phyloP scores from a whole-genome alignment of 2,329 filamentous ascomycete genomes.

The Colletotrichum incanum region DNA sequence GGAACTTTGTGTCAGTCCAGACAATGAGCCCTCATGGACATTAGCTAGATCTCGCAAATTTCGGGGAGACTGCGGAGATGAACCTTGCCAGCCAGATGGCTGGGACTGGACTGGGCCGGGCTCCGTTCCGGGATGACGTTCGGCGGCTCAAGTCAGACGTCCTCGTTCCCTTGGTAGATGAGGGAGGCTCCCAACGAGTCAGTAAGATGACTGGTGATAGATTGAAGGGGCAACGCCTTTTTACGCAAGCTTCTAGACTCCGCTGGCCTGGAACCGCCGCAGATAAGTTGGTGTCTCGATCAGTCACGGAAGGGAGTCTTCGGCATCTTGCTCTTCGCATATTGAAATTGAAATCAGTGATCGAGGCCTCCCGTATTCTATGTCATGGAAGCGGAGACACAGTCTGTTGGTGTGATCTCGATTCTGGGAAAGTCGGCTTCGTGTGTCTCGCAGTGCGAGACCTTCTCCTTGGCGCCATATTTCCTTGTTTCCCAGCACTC shows the following conservation, averaged over 20 bases:
- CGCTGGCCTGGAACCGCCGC: conserved; percentile 7
- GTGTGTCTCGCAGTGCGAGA: conserved; percentile 8
- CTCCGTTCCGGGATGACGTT: conserved; percentile 8
- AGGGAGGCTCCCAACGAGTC: conserved; percentile 19
- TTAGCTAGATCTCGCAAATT: background rate
- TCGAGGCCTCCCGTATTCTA: background rate
- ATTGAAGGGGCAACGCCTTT: background rate
- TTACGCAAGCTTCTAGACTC: background rate
- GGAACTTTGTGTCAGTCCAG: conserved; percentile 3
- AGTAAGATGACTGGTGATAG: conserved; percentile 3
- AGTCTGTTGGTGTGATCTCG: background rate
- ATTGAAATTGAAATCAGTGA: conserved; percentile 28
- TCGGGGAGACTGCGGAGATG: conserved; percentile 5
- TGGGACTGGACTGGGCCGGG: conserved; percentile 6
- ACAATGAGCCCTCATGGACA: conserved; percentile 5
- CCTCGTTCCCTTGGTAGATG: conserved; percentile 19
- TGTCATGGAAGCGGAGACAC: background rate
- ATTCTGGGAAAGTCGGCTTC: conserved; percentile 12
- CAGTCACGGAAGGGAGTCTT: conserved; percentile 33
- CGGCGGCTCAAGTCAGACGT: conserved; percentile 17
- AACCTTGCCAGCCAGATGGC: conserved; percentile 10
- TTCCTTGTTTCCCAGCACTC: conserved; percentile 6
- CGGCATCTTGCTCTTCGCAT: conserved; percentile 13
- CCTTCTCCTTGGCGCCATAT: background rate
- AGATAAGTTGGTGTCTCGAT: conserved; percentile 18